Base-by-base conservation (phyloP, 1,139 yeast species). In the Chernovozyma aurita region DNA sequence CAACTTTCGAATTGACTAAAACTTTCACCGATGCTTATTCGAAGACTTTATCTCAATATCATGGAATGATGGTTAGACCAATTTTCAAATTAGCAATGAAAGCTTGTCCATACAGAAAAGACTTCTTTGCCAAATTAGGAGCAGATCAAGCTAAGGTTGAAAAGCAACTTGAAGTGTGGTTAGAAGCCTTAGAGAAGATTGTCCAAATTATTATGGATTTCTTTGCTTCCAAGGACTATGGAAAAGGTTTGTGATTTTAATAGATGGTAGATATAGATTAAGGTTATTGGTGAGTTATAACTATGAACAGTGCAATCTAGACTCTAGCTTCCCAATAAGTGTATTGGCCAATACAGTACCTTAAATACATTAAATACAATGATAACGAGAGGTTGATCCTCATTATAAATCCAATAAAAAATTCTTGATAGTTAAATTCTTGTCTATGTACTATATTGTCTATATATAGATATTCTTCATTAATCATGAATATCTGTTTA, bases 61-160 rank as follows among this genome's bases (percentile, higher is more conserved):
- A 87, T 63, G 81, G 83, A 40, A 78, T 87, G 73, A 67, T 87
- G 53, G 72, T 87, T 45, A 83, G 84, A 55, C 95, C 95, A 20
- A 78, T 87, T 41, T 88, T 87, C 74, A 85, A 85, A 71, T 73
- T 88, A 56, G 96, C 96, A 39, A 87, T 87, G 96, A 85, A 85
- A 61, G 95, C 95, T 2, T 86, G 95, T 61, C 97, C 97, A 24
- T 87, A 85, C 64, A 78, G 96, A 66, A 80, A 79, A 59, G 95
- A 80, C 53, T 85, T 87, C 54, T 87, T 86, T 53, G 80, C 60
- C 41, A 87, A 86, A 66, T 73, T 87, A 49, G 95, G 95, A 35
- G 63, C 68, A 18, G 85, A 80, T 55, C 82, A 78, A 57, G 78
- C 65, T 25, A 76, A 73, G 55, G 95, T 88, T 18, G 51, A 61